Evolutionary conservation across 129 eudicot species (phyloP).

Genomic region (Pseudognaphalium luteoalbum): DNA sequence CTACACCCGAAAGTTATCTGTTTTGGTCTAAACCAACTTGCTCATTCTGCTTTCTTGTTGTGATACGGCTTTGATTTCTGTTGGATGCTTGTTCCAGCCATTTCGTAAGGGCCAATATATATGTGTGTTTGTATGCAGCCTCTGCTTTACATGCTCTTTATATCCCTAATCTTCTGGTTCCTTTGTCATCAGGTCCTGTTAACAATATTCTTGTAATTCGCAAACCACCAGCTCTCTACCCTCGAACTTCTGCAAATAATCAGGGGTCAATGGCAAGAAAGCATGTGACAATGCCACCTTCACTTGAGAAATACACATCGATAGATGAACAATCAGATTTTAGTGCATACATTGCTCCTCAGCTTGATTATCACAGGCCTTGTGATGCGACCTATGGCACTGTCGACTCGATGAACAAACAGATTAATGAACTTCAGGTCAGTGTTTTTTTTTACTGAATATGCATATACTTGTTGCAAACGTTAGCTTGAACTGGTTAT

Average conservation of each 20-base stretch:
- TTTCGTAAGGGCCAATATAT: neutral
- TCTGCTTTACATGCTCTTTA: neutral
- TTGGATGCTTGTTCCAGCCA: neutral
- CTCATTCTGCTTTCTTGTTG: neutral
- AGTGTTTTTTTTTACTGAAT: conserved; percentile 19
- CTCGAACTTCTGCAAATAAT: conserved; percentile 43
- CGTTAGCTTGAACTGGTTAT: neutral
- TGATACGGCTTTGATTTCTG: neutral
- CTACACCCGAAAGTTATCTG: neutral
- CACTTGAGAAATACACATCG: conserved; percentile 73
- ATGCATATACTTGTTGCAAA: neutral
- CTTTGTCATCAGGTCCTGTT: conserved; percentile 59
- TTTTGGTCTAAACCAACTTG: neutral
- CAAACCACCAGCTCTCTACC: conserved; percentile 46
- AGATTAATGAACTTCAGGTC: conserved; percentile 85
- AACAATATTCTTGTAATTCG: conserved; percentile 63
- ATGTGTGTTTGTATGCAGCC: neutral
- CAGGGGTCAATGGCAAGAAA: conserved; percentile 44
- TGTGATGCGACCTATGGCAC: conserved; percentile 46
- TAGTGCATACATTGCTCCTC: conserved; percentile 46
- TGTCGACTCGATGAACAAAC: conserved; percentile 56
- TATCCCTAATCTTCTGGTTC: conserved; percentile 3
- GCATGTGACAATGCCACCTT: conserved; percentile 56
- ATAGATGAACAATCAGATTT: conserved; percentile 50
- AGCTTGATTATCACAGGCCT: conserved; percentile 27